Base-by-base conservation (phyloP, 176 grass and related monocot species). In the Zizania latifolia region DNA sequence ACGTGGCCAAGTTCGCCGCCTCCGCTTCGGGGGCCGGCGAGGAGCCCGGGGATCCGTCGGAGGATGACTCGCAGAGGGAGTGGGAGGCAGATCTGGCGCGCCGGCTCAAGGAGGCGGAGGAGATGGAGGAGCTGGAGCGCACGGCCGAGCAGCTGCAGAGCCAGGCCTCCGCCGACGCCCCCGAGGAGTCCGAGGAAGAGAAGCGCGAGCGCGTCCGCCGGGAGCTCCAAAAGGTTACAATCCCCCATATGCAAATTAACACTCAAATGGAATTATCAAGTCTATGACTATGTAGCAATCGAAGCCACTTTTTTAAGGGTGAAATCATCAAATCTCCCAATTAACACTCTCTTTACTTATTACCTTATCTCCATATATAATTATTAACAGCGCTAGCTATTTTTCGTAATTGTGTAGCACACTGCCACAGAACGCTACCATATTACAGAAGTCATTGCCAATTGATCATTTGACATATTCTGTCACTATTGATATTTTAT, bases 51-150 rank as follows among this genome's bases (percentile, higher is more conserved):
- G 81, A 64, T 61, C 17, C 16, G 13, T 48, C 59, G 71, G 78
- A 68, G 66, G 70, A 65, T 1, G 78, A 78, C 36, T 8, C 3
- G 32, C 80, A 59, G 51, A 14, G 75, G 24, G 63, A 88, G 70
- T 30, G 91, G 89, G 85, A 98, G 68, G 91, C 86, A 71, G 91
- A 89, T 72, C 39, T 86, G 16, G 75, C 78, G 27, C 82, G 81
- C 34, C 81, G 81, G 36, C 45, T 89, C 2, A 98, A 92, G 59
- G 95, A 98, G 60, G 78, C 90, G 68, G 95, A 98, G 82, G 95
- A 92, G 84, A 94, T 88, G 91, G 81, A 92, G 82, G 95, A 98
- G 84, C 78, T 98, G 34, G 95, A 98, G 84, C 88, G 90, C 61
- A 74, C 76, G 1, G 95, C 95, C 3, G 95, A 91, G 88, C 76